phyloP scores from a whole-genome alignment of 495 filamentous ascomycete species.

The Geoglossum glabrum region DNA sequence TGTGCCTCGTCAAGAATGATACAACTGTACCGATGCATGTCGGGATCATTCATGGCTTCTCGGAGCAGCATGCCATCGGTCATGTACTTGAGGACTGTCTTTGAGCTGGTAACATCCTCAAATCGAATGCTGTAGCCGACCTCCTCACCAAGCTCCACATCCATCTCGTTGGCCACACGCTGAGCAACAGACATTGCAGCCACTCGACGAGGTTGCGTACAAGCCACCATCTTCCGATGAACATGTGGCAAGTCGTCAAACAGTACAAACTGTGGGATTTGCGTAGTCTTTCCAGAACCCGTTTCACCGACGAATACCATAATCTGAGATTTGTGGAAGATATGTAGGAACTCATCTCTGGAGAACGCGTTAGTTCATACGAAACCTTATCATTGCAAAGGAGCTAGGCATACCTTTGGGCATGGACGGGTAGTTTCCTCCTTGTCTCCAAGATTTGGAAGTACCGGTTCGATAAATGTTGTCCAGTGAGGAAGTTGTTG shows the following conservation, averaged over 20 bases:
- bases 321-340: constrained; percentile 85
- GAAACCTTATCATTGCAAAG: background rate
- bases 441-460: constrained; percentile 69
- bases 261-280: constrained; percentile 95
- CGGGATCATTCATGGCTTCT: constrained; percentile 94
- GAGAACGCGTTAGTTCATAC: background rate
- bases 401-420: constrained; percentile 42
- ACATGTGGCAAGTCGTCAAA: constrained; percentile 88
- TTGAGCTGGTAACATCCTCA: constrained; percentile 79
- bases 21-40: constrained; percentile 78
- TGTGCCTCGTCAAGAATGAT: constrained; percentile 98
- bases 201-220: constrained; percentile 94
- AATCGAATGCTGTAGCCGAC: constrained; percentile 99
- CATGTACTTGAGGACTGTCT: constrained; percentile 97
- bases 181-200: constrained; percentile 98
- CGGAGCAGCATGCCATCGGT: constrained; percentile 97
- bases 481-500: constrained; percentile 63
- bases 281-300: constrained; percentile 96
- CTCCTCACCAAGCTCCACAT: constrained; percentile 82
- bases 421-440: constrained; percentile 71
- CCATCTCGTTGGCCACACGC: constrained; percentile 93
- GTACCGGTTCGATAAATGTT: constrained; percentile 60
- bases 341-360: constrained; percentile 78
- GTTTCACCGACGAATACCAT: constrained; percentile 98
- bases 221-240: constrained; percentile 74